phyloP scores from a whole-genome alignment of 768 basidiomycete genomes.

The Lactarius trivialis region DNA sequence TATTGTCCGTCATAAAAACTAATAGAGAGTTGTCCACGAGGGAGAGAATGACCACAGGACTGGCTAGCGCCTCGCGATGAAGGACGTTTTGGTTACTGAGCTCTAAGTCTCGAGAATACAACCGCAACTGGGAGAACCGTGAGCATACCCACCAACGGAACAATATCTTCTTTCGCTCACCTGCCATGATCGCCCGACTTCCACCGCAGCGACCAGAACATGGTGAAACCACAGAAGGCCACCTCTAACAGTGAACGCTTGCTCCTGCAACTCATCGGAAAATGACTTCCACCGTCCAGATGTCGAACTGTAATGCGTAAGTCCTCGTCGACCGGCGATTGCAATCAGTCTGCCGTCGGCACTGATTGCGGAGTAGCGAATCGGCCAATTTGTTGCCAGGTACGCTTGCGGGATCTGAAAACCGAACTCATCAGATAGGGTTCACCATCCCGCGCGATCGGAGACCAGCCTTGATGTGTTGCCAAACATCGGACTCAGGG shows the following conservation, averaged over 20 bases:
- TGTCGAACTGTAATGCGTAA: constrained; percentile 89
- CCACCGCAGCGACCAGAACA: constrained; percentile 86
- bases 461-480: constrained; percentile 71
- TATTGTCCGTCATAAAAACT: constrained; percentile 93
- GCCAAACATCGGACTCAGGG: constrained; percentile 97
- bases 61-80: constrained; percentile 67
- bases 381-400: constrained; percentile 87
- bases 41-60: constrained; percentile 80
- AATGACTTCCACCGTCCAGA: constrained; percentile 97
- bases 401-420: constrained; percentile 82
- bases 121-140: constrained; percentile 55
- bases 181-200: constrained; percentile 72
- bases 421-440: neutral
- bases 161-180: constrained; percentile 34
- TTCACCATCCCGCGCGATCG: neutral
- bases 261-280: constrained; percentile 72
- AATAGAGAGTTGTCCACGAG: constrained; percentile 92
- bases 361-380: constrained; percentile 86
- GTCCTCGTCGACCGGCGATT: constrained; percentile 82
- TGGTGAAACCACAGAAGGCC: constrained; percentile 97
- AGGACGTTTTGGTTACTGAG: constrained; percentile 77
- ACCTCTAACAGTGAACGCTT: constrained; percentile 80
- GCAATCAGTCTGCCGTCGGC: constrained; percentile 88
- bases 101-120: constrained; percentile 91
- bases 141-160: constrained; percentile 4